A percentile compares a stretch with the other conserved stretches of the same genome.
Evolutionary conservation across 495 filamentous ascomycete genomes (phyloP).

Genomic region (Echria macrotheca): DNA sequence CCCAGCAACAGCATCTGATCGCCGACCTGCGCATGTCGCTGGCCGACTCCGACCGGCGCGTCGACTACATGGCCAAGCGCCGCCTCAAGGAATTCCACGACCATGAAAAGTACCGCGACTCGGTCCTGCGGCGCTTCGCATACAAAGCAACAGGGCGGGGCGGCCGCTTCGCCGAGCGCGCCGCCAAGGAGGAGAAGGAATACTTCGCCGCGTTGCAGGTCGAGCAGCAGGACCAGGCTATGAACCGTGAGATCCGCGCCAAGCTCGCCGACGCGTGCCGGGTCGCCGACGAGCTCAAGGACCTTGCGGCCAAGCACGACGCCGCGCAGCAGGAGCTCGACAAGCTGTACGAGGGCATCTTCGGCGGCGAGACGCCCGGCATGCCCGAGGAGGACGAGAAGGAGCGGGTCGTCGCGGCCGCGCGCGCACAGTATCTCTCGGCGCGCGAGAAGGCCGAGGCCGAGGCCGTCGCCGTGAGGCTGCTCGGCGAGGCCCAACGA

Average conservation of each 20-base stretch:
- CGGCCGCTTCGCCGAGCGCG: constrained; percentile 35
- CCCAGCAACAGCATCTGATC: constrained; percentile 36
- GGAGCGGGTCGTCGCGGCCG: constrained; percentile 20
- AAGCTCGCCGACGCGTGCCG: constrained; percentile 25
- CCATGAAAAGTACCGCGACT: constrained; percentile 45
- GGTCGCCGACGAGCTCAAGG: constrained; percentile 22
- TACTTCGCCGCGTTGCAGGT: constrained; percentile 41
- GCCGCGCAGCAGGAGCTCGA: constrained; percentile 35
- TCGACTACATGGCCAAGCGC: constrained; percentile 21
- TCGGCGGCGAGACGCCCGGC: constrained; percentile 40
- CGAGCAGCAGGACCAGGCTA: constrained; percentile 33
- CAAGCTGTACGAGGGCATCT: constrained; percentile 36
- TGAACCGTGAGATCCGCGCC: constrained; percentile 23
- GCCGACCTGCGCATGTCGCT: constrained; percentile 33
- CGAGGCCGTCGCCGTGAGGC: constrained; percentile 20
- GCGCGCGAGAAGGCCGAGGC: constrained; percentile 20
- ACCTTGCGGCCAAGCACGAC: constrained; percentile 22
- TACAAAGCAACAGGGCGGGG: constrained; percentile 40
- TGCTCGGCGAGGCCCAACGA: constrained; percentile 24
- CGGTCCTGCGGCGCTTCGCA: constrained; percentile 37
- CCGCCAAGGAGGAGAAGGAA: constrained; percentile 44
- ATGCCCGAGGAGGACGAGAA: constrained; percentile 43
- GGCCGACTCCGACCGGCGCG: constrained; percentile 11
- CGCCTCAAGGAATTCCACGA: constrained; percentile 40
- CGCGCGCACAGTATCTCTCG: constrained; percentile 21